Conservation (phyloP, 768 basidiomycete genomes). For the Pluteus cervinus region DNA sequence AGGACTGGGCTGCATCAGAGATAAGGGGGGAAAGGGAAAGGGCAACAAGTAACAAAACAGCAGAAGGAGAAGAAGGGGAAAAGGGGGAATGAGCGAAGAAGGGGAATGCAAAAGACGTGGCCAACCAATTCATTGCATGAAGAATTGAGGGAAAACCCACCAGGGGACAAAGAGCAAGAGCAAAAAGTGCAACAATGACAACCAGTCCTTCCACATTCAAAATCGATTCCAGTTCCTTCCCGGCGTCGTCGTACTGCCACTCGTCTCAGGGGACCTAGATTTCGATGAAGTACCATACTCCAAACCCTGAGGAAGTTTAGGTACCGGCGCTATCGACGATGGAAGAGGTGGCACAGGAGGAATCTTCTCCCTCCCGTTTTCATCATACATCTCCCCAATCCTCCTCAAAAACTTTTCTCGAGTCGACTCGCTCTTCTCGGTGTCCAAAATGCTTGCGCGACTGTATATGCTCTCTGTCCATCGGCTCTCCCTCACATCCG, state of each 20-base stretch:
- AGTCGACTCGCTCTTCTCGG: conserved; percentile 43
- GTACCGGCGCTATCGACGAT: conserved; percentile 12
- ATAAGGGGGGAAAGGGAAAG: too few species aligned
- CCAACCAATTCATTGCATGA: too few species aligned
- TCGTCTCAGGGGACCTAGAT: too few species aligned
- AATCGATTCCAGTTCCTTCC: conserved; percentile 25
- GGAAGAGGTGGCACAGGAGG: conserved; percentile 7
- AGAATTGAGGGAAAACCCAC: too few species aligned
- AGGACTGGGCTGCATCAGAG: too few species aligned
- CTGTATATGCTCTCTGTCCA: conserved; percentile 45
- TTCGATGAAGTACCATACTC: conserved; percentile 6
- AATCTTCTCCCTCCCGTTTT: conserved; percentile 25
- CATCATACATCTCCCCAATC: conserved; percentile 48
- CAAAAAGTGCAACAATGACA: too few species aligned
- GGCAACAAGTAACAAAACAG: too few species aligned
- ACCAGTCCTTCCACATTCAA: too few species aligned
- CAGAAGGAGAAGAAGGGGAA: too few species aligned
- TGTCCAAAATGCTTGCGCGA: conserved; percentile 47
- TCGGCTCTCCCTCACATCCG: conserved; percentile 28
- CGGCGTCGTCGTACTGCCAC: conserved; percentile 9
- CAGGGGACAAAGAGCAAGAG: too few species aligned
- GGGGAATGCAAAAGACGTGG: too few species aligned
- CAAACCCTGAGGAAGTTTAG: conserved; percentile 27
- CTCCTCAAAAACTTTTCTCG: conserved; percentile 43
- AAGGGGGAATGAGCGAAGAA: too few species aligned